Conservation (phyloP, 129 eudicot genomes). For the Ambrosia artemisiifolia region DNA sequence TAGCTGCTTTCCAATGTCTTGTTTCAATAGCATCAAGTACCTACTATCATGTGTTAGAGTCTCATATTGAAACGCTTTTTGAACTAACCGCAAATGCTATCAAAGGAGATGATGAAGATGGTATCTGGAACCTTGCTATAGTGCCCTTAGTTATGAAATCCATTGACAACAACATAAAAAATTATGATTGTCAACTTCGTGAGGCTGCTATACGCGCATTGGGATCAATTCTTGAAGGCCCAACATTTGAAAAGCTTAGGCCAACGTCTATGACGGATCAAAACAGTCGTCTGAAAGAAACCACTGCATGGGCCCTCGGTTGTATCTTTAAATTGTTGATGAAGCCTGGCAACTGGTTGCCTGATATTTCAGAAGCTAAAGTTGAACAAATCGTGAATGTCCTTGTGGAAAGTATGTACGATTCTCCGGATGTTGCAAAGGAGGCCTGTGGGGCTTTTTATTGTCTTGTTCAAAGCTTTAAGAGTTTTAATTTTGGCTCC, state of each 20-base stretch:
- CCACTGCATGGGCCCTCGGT: constrained; percentile 94
- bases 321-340: constrained; percentile 55
- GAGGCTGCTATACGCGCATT: constrained; percentile 86
- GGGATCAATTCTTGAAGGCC: constrained; percentile 92
- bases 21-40: constrained; percentile 59
- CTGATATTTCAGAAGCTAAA: constrained; percentile 71
- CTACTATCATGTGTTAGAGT: constrained; percentile 75
- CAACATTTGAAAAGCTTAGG: constrained; percentile 68
- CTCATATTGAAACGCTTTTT: constrained; percentile 74
- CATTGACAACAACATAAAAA: constrained; percentile 66
- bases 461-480: constrained; percentile 83
- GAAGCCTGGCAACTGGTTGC: constrained; percentile 26
- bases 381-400: constrained; percentile 75
- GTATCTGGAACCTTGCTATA: constrained; percentile 92
- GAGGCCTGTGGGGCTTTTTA: constrained; percentile 89
- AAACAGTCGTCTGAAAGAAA: constrained; percentile 81
- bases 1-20: constrained; percentile 81
- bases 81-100: constrained; percentile 83
- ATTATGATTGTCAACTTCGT: constrained; percentile 79
- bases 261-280: constrained; percentile 78
- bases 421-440: constrained; percentile 84
- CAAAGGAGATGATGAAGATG: constrained; percentile 84
- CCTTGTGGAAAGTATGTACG: constrained; percentile 77
- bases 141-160: constrained; percentile 91
- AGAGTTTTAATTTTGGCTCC: constrained; percentile 65